Evolutionary conservation across 2,329 filamentous ascomycete species (phyloP).

Genomic region (Colletotrichum lupini): DNA sequence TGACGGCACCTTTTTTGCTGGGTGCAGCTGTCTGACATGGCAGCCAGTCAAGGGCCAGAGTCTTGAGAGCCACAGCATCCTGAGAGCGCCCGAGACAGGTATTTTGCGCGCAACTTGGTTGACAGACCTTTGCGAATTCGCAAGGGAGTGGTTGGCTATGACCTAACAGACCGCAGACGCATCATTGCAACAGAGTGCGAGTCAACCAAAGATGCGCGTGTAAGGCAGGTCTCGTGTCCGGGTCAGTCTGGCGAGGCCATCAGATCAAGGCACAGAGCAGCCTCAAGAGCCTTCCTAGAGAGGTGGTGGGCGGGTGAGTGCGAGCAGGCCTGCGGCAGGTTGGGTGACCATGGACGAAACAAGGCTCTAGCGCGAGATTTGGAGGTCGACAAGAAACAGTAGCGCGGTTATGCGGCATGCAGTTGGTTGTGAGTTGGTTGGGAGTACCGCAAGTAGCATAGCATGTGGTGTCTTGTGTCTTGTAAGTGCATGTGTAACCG

Average conservation of each 20-base stretch:
- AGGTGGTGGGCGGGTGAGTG: neutral
- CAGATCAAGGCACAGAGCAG: neutral
- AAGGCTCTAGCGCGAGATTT: conserved; percentile 29
- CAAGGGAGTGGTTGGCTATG: neutral
- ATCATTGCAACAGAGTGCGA: neutral
- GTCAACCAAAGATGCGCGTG: neutral
- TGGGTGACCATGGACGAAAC: conserved; percentile 19
- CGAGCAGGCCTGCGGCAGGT: neutral
- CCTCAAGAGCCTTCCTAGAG: neutral
- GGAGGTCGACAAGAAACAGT: conserved; percentile 25
- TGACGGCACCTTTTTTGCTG: neutral
- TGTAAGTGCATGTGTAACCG: conserved; percentile 5
- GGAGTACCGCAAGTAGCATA: neutral
- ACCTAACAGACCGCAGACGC: neutral
- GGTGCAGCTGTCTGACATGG: neutral
- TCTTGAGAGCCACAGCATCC: neutral
- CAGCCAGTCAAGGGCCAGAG: neutral
- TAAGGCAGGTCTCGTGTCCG: neutral
- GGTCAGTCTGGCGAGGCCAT: neutral
- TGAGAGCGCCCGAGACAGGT: neutral
- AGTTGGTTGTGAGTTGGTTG: neutral
- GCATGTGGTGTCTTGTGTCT: neutral
- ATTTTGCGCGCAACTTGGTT: neutral
- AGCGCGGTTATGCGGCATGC: conserved; percentile 30
- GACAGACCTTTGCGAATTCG: neutral